Percentiles rank a stretch among this genome's conserved stretches.
Conservation (phyloP, 1,139 yeast species). For the Zygosaccharomyces sapae region DNA sequence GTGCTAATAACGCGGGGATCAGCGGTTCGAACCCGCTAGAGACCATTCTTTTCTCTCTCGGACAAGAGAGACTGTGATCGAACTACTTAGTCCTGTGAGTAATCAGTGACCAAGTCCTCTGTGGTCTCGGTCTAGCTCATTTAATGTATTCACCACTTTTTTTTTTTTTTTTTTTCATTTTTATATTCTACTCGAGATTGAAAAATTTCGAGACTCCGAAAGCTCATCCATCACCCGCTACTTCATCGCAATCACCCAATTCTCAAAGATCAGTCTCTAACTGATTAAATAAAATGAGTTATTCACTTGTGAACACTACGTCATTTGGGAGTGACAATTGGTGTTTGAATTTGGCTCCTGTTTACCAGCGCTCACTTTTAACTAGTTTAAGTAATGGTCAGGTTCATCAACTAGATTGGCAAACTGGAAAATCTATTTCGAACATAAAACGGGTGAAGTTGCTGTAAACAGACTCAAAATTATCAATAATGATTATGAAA, state of each 20-base stretch:
- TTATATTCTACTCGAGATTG: too few relatives aligned
- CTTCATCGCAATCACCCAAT: conserved; percentile 3
- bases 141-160: neutral
- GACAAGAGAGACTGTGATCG: too few relatives aligned
- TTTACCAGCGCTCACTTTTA: conserved; percentile 26
- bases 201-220: neutral
- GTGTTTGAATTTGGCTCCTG: conserved; percentile 32
- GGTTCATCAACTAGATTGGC: conserved; percentile 32
- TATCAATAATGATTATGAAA: conserved; percentile 28
- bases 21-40: conserved; percentile 39
- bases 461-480: conserved; percentile 35
- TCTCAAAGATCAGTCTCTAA: neutral
- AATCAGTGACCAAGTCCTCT: too few relatives aligned
- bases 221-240: too few relatives aligned
- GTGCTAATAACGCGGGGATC: conserved; percentile 38
- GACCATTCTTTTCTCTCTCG: conserved; percentile 31
- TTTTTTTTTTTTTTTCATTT: neutral
- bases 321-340: conserved; percentile 32
- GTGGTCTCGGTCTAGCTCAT: too few relatives aligned
- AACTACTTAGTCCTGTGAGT: too few relatives aligned
- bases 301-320: conserved; percentile 5
- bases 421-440: conserved; percentile 14
- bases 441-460: conserved; percentile 32
- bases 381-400: conserved; percentile 33
- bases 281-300: neutral